phyloP scores from a whole-genome alignment of 148 eudicot species.

The Nyssa sinensis region DNA sequence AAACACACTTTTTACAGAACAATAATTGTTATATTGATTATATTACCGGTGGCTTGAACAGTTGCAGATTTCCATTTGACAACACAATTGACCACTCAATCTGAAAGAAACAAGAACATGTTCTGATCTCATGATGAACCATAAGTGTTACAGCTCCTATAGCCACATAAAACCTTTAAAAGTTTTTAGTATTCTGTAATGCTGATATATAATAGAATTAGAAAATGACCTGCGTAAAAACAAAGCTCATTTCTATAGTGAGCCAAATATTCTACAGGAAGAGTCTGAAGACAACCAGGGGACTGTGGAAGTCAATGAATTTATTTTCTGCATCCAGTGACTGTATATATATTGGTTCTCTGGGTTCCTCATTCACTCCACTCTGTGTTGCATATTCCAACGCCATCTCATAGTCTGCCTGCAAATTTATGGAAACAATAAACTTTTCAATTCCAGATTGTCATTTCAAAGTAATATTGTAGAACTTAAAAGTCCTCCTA shows the following conservation, averaged over 20 bases:
- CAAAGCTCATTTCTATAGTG: background rate
- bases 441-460: background rate
- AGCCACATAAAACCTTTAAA: background rate
- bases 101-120: background rate
- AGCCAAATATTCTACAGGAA: constrained; percentile 36
- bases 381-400: constrained; percentile 92
- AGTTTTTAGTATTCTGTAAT: background rate
- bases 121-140: background rate
- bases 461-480: background rate
- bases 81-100: too few species aligned
- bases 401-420: constrained; percentile 96
- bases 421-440: constrained; percentile 16
- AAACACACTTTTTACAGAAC: too few species aligned
- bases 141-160: background rate
- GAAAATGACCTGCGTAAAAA: background rate
- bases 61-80: too few species aligned
- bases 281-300: constrained; percentile 77
- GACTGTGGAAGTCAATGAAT: constrained; percentile 61
- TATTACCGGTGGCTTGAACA: too few species aligned
- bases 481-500: background rate
- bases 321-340: constrained; percentile 46
- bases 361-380: constrained; percentile 87
- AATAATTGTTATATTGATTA: too few species aligned
- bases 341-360: constrained; percentile 63
- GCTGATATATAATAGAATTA: background rate